phyloP scores from a whole-genome alignment of 2,329 filamentous ascomycete genomes.

The Trichoderma lentiforme region DNA sequence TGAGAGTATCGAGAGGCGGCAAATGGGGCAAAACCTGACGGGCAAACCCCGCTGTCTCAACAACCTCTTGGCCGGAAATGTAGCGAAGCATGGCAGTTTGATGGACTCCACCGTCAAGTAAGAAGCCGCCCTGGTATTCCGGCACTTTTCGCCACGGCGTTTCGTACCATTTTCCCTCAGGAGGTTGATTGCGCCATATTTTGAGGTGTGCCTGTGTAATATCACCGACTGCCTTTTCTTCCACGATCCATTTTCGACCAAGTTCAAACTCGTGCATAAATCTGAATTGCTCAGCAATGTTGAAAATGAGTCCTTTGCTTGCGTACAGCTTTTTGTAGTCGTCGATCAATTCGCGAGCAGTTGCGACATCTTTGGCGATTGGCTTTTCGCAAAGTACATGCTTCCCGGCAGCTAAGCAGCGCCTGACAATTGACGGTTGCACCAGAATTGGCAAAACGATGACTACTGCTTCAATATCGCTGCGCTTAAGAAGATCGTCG shows the following conservation, averaged over 20 bases:
- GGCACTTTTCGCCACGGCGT: slow-evolving; percentile 11
- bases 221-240: slow-evolving; percentile 10
- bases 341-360: slow-evolving; percentile 3
- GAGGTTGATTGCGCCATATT: slow-evolving; percentile 10
- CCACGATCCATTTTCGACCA: slow-evolving; percentile 10
- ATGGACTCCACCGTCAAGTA: slow-evolving; percentile 9
- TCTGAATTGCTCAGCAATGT: slow-evolving; percentile 11
- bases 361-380: slow-evolving; percentile 10
- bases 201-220: slow-evolving; percentile 12
- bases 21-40: slow-evolving; percentile 5
- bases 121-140: slow-evolving; percentile 4
- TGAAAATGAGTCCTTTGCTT: slow-evolving; percentile 9
- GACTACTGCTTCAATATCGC: background rate
- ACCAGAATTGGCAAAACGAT: slow-evolving; percentile 13
- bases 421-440: slow-evolving; percentile 8
- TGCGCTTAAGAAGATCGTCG: slow-evolving; percentile 6
- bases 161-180: slow-evolving; percentile 9
- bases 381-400: slow-evolving; percentile 15
- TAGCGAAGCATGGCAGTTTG: slow-evolving; percentile 11
- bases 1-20: slow-evolving; percentile 8
- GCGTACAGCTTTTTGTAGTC: slow-evolving; percentile 12
- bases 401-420: slow-evolving; percentile 8
- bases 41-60: slow-evolving; percentile 3
- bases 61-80: slow-evolving; percentile 7
- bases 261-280: slow-evolving; percentile 12